Evolutionary conservation across 169 alveolate genomes (phyloP).

Genomic region (Perkinsus marinus): DNA sequence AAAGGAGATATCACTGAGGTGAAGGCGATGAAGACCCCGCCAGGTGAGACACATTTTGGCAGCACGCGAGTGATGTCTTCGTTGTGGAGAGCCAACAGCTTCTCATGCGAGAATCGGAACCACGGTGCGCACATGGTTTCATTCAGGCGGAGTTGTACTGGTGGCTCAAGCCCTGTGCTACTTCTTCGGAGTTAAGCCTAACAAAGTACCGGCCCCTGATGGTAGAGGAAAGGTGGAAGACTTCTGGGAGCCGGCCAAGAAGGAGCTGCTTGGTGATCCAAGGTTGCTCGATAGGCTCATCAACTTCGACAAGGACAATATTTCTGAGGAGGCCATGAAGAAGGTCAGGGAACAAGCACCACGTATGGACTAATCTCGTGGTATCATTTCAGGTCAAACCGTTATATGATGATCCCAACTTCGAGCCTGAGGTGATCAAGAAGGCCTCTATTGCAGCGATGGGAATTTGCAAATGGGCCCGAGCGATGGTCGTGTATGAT

Average conservation of each 20-base stretch:
- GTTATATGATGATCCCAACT: slow-evolving; percentile 58
- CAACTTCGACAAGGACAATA: slow-evolving; percentile 73
- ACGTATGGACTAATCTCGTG: too few species aligned
- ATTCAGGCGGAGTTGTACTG: slow-evolving; percentile 52
- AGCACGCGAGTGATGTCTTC: too few species aligned
- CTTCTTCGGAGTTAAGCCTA: slow-evolving; percentile 54
- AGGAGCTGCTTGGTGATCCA: slow-evolving; percentile 56
- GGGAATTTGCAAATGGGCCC: slow-evolving; percentile 83
- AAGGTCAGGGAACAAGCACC: too few species aligned
- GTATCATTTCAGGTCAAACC: slow-evolving; percentile 66
- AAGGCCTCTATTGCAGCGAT: slow-evolving; percentile 68
- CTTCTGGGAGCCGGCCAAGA: slow-evolving; percentile 69
- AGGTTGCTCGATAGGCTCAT: slow-evolving; percentile 65
- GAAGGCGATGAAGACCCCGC: slow-evolving; percentile 68
- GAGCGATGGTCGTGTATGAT: slow-evolving; percentile 79
- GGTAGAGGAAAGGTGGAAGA: slow-evolving; percentile 50
- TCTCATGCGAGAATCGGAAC: too few species aligned
- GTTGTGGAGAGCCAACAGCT: too few species aligned
- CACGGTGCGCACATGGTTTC: too few species aligned
- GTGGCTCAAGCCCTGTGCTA: slow-evolving; percentile 63
- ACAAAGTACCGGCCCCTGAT: slow-evolving; percentile 46
- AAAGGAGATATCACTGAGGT: slow-evolving; percentile 80
- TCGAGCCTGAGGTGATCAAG: slow-evolving; percentile 60
- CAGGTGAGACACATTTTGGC: neutral
- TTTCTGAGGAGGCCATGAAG: slow-evolving; percentile 82